Base-by-base conservation (phyloP, 2,329 filamentous ascomycete genomes). In the Aspergillus fumigatiaffinis region DNA sequence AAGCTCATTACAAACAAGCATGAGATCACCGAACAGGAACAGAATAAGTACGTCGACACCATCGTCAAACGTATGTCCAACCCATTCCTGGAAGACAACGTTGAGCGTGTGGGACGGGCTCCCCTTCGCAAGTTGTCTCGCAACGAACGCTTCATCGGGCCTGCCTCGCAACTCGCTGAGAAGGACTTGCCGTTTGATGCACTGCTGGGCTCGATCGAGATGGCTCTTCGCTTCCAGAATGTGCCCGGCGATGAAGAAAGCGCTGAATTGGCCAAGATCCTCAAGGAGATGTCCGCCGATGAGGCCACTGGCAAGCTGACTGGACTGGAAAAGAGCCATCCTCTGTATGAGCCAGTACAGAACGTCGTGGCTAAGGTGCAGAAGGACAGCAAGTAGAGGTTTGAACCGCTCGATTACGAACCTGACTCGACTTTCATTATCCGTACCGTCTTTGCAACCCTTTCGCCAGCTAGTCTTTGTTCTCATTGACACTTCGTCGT, bases 121-220 rank as follows among this genome's bases (percentile, higher is more conserved):
- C 94, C 94, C 20, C 81, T 99, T 59, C 89, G 94, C 73, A 99
- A 99, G 83, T 84, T 99, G 35, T 88, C 88, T 63, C 90, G 92
- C 76, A 94, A 95, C 80, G 94, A 99, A 80, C 92, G 94, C 48
- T 96, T 99, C 80, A 87, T 99, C 67, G 92, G 90, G 49, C 94
- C 94, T 4, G 93, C 94, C 49, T 86, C 90, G 9, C 89, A 96
- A 77, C 85, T 99, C 20, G 92, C 92, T 49, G 91, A 96, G 81
- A 82, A 84, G 59, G 91, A 86, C 58, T 82, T 91, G 76, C 83
- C 85, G 66, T 88, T 87, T 73, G 82, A 86, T 57, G 87, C 84
- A 53, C 83, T 99, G 29, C 80, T 97, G 53, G 88, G 88, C 57
- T 90, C 91, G 21, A 85, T 94, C 49, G 93, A 97, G 81, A 91